These are phyloP conservation scores for Pseudocercospora ulei DNA, from an alignment of 2,329 filamentous ascomycete genomes.

Conservation along the genomic window DNA sequence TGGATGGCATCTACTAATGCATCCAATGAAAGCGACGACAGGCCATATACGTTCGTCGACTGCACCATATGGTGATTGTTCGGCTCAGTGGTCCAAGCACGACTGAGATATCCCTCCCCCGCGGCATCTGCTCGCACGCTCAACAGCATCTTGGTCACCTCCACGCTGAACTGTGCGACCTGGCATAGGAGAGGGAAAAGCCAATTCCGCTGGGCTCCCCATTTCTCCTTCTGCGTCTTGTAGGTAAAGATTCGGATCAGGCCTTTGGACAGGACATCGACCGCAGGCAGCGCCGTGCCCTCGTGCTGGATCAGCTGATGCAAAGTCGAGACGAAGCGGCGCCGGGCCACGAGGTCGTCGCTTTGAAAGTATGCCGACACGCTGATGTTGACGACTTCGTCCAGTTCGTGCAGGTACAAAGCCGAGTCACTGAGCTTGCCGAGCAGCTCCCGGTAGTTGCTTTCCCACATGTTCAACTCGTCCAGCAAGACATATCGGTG, in stretches of 20 bases:
- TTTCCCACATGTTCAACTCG: slow-evolving; percentile 21
- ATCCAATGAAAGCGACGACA: slow-evolving; percentile 17
- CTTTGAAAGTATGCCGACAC: slow-evolving; percentile 22
- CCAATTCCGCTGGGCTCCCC: slow-evolving; percentile 24
- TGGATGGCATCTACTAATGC: slow-evolving; percentile 18
- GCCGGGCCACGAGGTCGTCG: slow-evolving; percentile 14
- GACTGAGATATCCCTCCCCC: slow-evolving; percentile 21
- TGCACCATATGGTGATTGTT: slow-evolving; percentile 6
- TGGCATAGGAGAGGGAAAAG: slow-evolving; percentile 22
- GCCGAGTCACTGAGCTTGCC: slow-evolving; percentile 19
- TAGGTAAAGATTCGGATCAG: slow-evolving; percentile 22
- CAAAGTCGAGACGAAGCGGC: slow-evolving; percentile 20
- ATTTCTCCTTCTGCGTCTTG: slow-evolving; percentile 25
- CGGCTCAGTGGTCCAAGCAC: slow-evolving; percentile 2
- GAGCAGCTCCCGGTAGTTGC: slow-evolving; percentile 17
- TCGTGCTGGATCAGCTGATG: slow-evolving; percentile 15
- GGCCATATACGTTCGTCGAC: slow-evolving; percentile 16
- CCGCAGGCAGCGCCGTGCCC: slow-evolving; percentile 11
- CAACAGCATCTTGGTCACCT: slow-evolving; percentile 19
- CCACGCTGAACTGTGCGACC: slow-evolving; percentile 18
- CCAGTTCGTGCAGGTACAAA: slow-evolving; percentile 18
- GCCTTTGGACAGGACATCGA: slow-evolving; percentile 20
- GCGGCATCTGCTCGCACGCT: slow-evolving; percentile 22
- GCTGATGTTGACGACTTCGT: slow-evolving; percentile 20
- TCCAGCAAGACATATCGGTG: slow-evolving; percentile 21